A percentile compares a stretch with the other conserved stretches of the same genome.
phyloP scores from a whole-genome alignment of 192 early-diverging fungal species.

The Funneliformis mosseae region DNA sequence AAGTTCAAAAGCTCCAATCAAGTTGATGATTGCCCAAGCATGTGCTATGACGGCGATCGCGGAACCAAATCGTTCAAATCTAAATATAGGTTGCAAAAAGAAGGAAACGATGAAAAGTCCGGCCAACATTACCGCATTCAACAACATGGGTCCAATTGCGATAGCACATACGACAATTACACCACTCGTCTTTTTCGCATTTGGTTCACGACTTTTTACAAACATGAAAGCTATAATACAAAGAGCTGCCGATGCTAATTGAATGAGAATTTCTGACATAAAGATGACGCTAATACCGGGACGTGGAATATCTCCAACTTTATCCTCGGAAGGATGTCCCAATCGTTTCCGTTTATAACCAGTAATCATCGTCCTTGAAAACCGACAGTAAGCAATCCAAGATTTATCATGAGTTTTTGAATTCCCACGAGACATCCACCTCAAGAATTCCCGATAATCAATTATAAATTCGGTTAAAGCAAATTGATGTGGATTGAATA shows the following conservation, averaged over 20 bases:
- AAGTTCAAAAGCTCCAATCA: constrained; percentile 62
- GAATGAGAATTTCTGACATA: constrained; percentile 70
- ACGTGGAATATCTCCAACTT: constrained; percentile 61
- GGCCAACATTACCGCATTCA: constrained; percentile 66
- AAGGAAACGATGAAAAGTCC: constrained; percentile 69
- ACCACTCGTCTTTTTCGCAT: constrained; percentile 42
- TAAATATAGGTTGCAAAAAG: constrained; percentile 60
- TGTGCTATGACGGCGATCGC: constrained; percentile 69
- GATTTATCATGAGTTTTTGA: constrained; percentile 73
- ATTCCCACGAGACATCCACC: constrained; percentile 83
- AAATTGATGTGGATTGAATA: constrained; percentile 92
- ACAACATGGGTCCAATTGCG: constrained; percentile 67
- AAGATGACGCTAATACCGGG: constrained; percentile 69
- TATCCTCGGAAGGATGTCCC: constrained; percentile 63
- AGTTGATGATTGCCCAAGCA: constrained; percentile 59
- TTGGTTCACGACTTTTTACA: constrained; percentile 61
- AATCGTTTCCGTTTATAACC: constrained; percentile 78
- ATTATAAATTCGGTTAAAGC: constrained; percentile 75
- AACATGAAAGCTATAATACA: constrained; percentile 69
- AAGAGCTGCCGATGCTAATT: constrained; percentile 61
- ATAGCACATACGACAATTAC: constrained; percentile 64
- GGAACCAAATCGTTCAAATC: constrained; percentile 69
- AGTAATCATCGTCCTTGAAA: constrained; percentile 71
- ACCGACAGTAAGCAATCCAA: constrained; percentile 77
- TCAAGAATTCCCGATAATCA: constrained; percentile 81